phyloP scores from a whole-genome alignment of 495 filamentous ascomycete genomes.

The Daldinia decipiens region DNA sequence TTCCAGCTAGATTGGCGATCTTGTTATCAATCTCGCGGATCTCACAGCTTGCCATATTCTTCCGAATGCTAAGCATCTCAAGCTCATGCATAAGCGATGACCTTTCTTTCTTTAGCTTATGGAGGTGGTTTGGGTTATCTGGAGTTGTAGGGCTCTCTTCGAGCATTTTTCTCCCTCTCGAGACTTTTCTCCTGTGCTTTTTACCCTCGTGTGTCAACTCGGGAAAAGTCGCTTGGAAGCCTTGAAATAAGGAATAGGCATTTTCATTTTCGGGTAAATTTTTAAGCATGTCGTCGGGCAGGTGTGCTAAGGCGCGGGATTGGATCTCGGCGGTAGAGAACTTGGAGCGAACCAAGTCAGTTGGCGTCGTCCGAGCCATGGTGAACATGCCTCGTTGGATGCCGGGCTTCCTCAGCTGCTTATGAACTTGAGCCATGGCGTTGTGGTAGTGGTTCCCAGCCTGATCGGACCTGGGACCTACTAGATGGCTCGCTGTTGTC shows the following conservation, averaged over 20 bases:
- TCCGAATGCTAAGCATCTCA: slow-evolving; percentile 91
- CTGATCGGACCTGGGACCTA: slow-evolving; percentile 73
- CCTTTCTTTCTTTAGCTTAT: slow-evolving; percentile 79
- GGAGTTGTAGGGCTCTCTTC: slow-evolving; percentile 65
- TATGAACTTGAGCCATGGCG: slow-evolving; percentile 90
- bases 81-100: slow-evolving; percentile 78
- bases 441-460: slow-evolving; percentile 76
- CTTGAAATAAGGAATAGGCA: slow-evolving; percentile 92
- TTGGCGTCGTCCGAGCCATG: slow-evolving; percentile 85
- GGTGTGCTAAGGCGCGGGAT: slow-evolving; percentile 86
- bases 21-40: slow-evolving; percentile 98
- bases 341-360: slow-evolving; percentile 90
- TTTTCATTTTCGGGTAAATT: slow-evolving; percentile 88
- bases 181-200: slow-evolving; percentile 73
- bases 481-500: slow-evolving; percentile 89
- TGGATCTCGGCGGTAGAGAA: slow-evolving; percentile 93
- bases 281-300: slow-evolving; percentile 88
- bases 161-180: slow-evolving; percentile 78
- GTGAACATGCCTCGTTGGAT: slow-evolving; percentile 91
- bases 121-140: slow-evolving; percentile 70
- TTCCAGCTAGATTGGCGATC: slow-evolving; percentile 89
- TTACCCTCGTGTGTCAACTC: slow-evolving; percentile 74
- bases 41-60: slow-evolving; percentile 97
- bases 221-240: slow-evolving; percentile 90
- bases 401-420: slow-evolving; percentile 81